Base-by-base conservation (phyloP, 2,329 filamentous ascomycete species). In the Xylariaceae sp. region DNA sequence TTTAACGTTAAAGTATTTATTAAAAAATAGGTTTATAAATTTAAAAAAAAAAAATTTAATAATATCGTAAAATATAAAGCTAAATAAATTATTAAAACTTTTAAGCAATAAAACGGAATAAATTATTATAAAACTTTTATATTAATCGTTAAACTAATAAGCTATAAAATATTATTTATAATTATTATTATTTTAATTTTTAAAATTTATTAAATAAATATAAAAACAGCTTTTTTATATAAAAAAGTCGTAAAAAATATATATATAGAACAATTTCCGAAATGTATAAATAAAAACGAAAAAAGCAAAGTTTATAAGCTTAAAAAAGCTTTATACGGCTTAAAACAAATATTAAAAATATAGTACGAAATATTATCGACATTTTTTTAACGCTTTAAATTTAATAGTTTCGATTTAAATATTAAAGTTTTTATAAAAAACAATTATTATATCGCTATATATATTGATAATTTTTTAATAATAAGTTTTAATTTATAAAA, bases 381-480 rank as follows among this genome's bases (percentile, higher is more conserved):
- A 14, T 48, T 42, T 48, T 41, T 42, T 49, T 42, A 28, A 41
- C 16, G 40, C 38, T 11, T 42, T 19, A 48, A 36, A 28, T 52
- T 42, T 42, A 28, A 19, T 28, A 38, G n/a, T 18, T 42, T 48
- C 22, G 17, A 38, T 14, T 18, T 48, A 22, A 52, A 48, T 41
- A 34, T 42, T 18, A 18, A 16, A 19, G 14, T 40, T 6, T 42
- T 47, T 48, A 12, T 31, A 17, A 48, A 52, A 38, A 52, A 52
- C 11, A 40, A 48, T 31, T 42, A 18, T 52, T 19, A 41, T 52
- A 52, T 47, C 34, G 19, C 42, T 34, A 31, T 52, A 49, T 52
- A 48, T 52, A 52, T 52, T 22, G 33, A 52, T 42, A 52, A 52
- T 48, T n/a, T 52, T 17, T 42, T 52, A 19, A 42, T 48, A 41